Base-by-base conservation (phyloP, 257 asterid species). In the Forsythia suspensa region DNA sequence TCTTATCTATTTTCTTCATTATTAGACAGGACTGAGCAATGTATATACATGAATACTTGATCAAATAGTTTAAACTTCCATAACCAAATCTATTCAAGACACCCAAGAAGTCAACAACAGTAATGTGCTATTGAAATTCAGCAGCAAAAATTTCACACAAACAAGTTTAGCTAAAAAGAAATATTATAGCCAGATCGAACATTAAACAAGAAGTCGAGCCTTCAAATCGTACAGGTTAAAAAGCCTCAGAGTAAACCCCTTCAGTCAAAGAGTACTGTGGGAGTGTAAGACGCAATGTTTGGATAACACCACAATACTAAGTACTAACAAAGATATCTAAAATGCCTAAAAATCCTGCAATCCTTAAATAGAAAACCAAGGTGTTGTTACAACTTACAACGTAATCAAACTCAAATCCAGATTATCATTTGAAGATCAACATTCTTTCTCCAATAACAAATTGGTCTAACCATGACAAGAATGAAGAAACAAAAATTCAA, bases 291-390 rank as follows among this genome's bases (percentile, higher is more conserved):
- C 0, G 57, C 6, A 48, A 48, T 2, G 6, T 48, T 48, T 13
- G 57, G n/a, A 48, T 3, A 18, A 48, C n/a, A 13, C n/a, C 57
- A 48, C n/a, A 48, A 48, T 3, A 12, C 57, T 4, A 48, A 48
- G 55, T 13, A 48, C 5, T 48, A 12, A 46, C n/a, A 12, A 3
- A 12, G 55, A 46, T 46, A 46, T 13, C 18, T 46, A 46, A 46
- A 13, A 46, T 18, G n/a, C 55, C 55, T 69, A 52, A 42, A 39
- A 18, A 61, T 37, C 44, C 57, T 70, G 48, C 78, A 76, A 41
- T 71, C 75, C 46, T 52, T 43, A 9, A 42, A 18, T 67, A 38
- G 51, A 73, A 51, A 41, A 68, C 72, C 82, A 69, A 3, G 18
- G 10, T 38, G 20, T 43, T 39, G n/a, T n/a, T 11, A 52, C 6